phyloP scores from a whole-genome alignment of 169 alveolate species.

The Eimeria brunetti region DNA sequence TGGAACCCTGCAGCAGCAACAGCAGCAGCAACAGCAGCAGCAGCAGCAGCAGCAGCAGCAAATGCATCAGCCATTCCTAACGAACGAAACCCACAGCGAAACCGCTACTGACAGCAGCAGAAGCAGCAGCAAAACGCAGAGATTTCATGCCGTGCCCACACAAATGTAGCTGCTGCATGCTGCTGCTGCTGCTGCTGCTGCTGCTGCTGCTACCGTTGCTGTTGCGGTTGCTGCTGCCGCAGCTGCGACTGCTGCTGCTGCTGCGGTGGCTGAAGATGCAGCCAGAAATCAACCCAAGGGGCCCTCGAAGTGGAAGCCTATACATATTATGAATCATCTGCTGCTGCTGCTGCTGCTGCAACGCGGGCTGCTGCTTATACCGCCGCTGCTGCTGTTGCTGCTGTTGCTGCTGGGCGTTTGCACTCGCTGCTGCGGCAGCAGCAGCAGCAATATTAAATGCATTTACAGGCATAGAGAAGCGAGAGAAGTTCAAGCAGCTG shows the following conservation, averaged over 20 bases:
- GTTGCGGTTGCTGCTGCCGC: not conserved
- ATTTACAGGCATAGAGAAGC: too few relatives aligned
- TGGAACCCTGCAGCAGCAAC: constrained; percentile 90
- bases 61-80: too few relatives aligned
- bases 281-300: too few relatives aligned
- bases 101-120: too few relatives aligned
- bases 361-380: too few relatives aligned
- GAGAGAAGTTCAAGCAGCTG: not conserved
- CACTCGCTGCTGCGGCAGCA: not conserved
- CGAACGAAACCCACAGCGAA: too few relatives aligned
- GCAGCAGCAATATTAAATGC: not conserved
- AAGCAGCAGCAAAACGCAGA: not conserved
- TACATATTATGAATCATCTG: too few relatives aligned
- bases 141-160: not conserved
- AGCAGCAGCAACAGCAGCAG: constrained; percentile 35
- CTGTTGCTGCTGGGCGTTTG: too few relatives aligned
- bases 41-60: not conserved
- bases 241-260: not conserved
- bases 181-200: constrained; percentile 5
- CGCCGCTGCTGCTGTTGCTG: too few relatives aligned
- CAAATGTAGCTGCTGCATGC: not conserved
- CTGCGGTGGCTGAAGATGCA: not conserved
- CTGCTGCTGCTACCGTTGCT: not conserved
- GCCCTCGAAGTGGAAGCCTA: too few relatives aligned
- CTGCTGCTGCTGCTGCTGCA: too few relatives aligned